A percentile compares a stretch with the other conserved stretches of the same genome.
Conservation (phyloP, 2,329 filamentous ascomycete genomes). For the Calonectria hongkongensis region DNA sequence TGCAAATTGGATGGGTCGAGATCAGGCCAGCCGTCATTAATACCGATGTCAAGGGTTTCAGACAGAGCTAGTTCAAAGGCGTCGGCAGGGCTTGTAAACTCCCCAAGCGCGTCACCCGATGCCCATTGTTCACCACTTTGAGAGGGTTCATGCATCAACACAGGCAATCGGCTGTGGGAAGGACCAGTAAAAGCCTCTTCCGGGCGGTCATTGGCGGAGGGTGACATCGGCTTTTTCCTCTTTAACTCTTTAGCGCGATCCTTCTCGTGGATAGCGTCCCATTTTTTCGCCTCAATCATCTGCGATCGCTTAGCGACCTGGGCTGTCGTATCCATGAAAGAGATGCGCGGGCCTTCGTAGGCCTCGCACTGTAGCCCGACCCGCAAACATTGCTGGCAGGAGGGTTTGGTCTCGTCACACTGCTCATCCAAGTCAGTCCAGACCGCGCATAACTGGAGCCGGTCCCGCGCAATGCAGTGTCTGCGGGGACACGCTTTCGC, state of each 20-base stretch:
- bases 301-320: slow-evolving; percentile 6
- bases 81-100: background rate
- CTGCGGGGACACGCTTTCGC: no score
- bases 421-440: background rate
- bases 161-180: background rate
- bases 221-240: background rate
- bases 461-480: no score
- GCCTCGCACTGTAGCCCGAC: slow-evolving; percentile 1
- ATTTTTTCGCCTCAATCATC: slow-evolving; percentile 15
- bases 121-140: background rate
- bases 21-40: background rate
- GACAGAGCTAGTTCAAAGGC: background rate
- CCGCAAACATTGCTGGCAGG: slow-evolving; percentile 13
- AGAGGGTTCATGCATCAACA: background rate
- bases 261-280: slow-evolving; percentile 13
- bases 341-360: slow-evolving; percentile 3
- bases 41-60: background rate
- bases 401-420: slow-evolving; percentile 13
- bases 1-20: no score
- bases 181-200: background rate
- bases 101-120: background rate
- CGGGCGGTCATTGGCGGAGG: background rate
- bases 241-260: background rate
- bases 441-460: background rate
- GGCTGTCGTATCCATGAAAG: slow-evolving; percentile 8